These are phyloP conservation scores for Vickermania spadyakhi DNA, from an alignment of 208 protist genomes.

Conservation along the genomic window DNA sequence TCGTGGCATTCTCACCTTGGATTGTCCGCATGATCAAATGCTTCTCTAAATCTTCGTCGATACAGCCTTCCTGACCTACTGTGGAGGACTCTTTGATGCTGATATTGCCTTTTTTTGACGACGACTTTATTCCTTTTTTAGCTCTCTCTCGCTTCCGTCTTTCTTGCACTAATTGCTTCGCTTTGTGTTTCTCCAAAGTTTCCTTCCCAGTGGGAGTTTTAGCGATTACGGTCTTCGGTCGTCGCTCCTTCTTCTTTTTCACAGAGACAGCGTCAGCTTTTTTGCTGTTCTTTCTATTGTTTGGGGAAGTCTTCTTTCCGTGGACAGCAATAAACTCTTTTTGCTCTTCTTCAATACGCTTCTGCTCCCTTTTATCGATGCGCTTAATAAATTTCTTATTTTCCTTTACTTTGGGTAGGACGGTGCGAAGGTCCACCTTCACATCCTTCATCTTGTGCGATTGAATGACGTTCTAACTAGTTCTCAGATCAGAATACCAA, in stretches of 20 bases:
- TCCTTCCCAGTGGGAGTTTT: conserved; percentile 35
- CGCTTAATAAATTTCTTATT: conserved; percentile 52
- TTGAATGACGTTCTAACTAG: too few relatives aligned
- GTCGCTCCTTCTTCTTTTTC: conserved; percentile 22
- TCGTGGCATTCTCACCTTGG: not conserved
- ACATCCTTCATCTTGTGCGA: conserved; percentile 1
- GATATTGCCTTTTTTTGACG: not conserved
- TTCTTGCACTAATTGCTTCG: conserved; percentile 17
- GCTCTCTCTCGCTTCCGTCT: conserved; percentile 12
- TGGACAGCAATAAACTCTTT: not conserved
- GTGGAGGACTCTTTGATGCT: not conserved
- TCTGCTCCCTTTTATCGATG: conserved; percentile 53
- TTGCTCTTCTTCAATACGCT: conserved; percentile 20
- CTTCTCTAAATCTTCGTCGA: not conserved
- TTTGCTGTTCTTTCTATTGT: too few relatives aligned
- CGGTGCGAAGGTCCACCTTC: not conserved
- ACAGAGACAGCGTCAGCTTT: conserved; percentile 9
- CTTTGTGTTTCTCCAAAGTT: conserved; percentile 45
- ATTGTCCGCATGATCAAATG: not conserved
- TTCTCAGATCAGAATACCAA: too few relatives aligned
- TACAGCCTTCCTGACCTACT: not conserved
- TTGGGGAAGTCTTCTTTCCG: conserved; percentile 6
- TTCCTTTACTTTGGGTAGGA: conserved; percentile 10
- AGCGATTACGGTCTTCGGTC: conserved; percentile 27
- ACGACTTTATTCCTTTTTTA: conserved; percentile 15